These are phyloP conservation scores for Thermomyces lanuginosus DNA, from an alignment of 2,329 filamentous ascomycete genomes.

Conservation along the genomic window DNA sequence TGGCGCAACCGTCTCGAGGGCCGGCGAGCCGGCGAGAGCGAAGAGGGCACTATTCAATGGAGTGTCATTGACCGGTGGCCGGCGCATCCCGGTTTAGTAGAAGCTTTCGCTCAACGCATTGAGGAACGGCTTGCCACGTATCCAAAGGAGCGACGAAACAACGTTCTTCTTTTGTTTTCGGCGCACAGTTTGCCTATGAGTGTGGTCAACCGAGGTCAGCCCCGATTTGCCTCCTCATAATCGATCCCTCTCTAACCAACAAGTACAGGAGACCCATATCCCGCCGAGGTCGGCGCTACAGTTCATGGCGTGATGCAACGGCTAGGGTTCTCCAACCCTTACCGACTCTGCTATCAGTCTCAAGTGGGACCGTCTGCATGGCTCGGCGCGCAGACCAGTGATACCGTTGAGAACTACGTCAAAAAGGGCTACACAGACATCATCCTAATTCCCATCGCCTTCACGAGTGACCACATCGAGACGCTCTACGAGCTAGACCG, in stretches of 20 bases:
- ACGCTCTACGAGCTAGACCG: conserved; percentile 87
- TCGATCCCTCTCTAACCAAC: conserved; percentile 6
- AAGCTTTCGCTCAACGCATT: conserved; percentile 86
- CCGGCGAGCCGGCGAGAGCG: conserved; percentile 41
- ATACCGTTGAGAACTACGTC: conserved; percentile 76
- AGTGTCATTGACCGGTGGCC: conserved; percentile 98
- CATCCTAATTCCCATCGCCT: conserved; percentile 83
- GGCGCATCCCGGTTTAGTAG: conserved; percentile 71
- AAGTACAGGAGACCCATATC: conserved; percentile 66
- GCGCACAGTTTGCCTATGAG: conserved; percentile 95
- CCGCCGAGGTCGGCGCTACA: conserved; percentile 85
- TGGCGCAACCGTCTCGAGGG: conserved; percentile 77
- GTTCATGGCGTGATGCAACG: conserved; percentile 94
- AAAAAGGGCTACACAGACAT: conserved; percentile 83
- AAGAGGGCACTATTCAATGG: conserved; percentile 67
- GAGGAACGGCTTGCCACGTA: conserved; percentile 72
- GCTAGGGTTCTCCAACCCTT: conserved; percentile 73
- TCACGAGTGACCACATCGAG: conserved; percentile 98
- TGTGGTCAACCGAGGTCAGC: conserved; percentile 73
- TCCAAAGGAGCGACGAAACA: conserved; percentile 58
- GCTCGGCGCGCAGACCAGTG: conserved; percentile 84
- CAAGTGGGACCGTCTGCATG: conserved; percentile 92
- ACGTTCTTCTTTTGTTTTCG: conserved; percentile 80
- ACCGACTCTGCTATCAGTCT: conserved; percentile 92
- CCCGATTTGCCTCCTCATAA: neutral